Percentiles rank a stretch among this genome's conserved stretches.
Evolutionary conservation across 179 eudicot genomes (phyloP).

Genomic region (Monotropa hypopitys): DNA sequence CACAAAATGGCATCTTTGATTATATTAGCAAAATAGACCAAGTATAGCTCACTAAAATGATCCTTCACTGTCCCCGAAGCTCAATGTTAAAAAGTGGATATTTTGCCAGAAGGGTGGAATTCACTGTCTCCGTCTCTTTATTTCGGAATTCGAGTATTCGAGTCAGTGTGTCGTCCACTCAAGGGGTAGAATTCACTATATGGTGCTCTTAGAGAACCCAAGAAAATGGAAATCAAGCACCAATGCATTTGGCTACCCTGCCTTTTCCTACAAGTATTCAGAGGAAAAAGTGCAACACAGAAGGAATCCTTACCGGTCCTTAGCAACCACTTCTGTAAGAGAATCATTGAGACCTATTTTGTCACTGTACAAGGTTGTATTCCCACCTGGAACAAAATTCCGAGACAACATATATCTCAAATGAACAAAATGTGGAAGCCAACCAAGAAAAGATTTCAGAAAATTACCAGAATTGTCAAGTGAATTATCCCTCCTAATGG

Average conservation of each 20-base stretch:
- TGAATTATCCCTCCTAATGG: slow-evolving; percentile 37
- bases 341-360: slow-evolving; percentile 30
- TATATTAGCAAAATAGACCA: neutral
- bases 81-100: neutral
- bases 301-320: slow-evolving; percentile 44
- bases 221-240: neutral
- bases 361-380: slow-evolving; percentile 35
- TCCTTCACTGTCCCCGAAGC: neutral
- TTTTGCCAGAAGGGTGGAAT: neutral
- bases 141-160: neutral
- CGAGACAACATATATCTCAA: slow-evolving; percentile 13
- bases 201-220: too few species aligned
- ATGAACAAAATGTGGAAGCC: slow-evolving; percentile 1
- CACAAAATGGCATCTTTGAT: neutral
- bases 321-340: slow-evolving; percentile 33
- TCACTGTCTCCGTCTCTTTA: neutral
- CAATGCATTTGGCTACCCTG: neutral
- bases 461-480: slow-evolving; percentile 43
- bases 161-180: neutral
- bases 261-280: slow-evolving; percentile 3
- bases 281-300: neutral
- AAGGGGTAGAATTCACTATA: neutral
- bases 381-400: slow-evolving; percentile 31
- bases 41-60: neutral
- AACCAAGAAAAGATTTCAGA: neutral